These are phyloP conservation scores for Typha latifolia DNA, from an alignment of 176 grass and related monocot species.

Conservation along the genomic window DNA sequence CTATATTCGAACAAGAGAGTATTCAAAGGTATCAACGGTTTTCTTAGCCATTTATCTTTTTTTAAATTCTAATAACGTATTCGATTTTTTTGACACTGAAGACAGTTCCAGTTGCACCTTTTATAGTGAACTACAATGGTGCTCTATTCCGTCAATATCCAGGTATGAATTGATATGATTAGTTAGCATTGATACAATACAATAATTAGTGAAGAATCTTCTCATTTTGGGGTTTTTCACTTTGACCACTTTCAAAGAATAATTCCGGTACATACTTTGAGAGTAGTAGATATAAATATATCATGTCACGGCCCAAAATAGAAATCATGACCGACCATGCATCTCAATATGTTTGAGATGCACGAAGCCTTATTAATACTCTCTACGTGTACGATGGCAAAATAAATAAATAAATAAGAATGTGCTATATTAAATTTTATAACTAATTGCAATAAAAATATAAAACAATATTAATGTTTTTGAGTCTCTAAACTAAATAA, in stretches of 20 bases:
- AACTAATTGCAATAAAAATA: too few species aligned
- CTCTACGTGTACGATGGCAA: too few species aligned
- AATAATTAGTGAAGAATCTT: background rate
- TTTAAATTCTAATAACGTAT: conserved; percentile 19
- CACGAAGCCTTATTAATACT: too few species aligned
- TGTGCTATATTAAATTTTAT: too few species aligned
- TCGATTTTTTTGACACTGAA: conserved; percentile 31
- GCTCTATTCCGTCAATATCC: conserved; percentile 87
- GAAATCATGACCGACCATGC: too few species aligned
- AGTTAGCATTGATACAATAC: background rate
- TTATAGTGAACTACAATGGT: conserved; percentile 81
- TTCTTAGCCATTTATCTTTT: conserved; percentile 15
- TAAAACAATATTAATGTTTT: too few species aligned
- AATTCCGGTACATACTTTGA: too few species aligned
- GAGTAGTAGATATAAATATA: too few species aligned
- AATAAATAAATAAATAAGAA: too few species aligned
- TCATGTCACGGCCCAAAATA: too few species aligned
- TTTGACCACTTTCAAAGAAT: background rate
- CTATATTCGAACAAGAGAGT: conserved; percentile 92
- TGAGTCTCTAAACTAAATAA: too few species aligned
- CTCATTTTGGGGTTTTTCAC: background rate
- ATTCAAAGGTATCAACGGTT: conserved; percentile 69
- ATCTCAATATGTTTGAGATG: too few species aligned
- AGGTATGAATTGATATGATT: conserved; percentile 36
- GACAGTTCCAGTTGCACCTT: conserved; percentile 82